A percentile compares a stretch with the other conserved stretches of the same genome.
Evolutionary conservation across 2,329 filamentous ascomycete species (phyloP).

Genomic region (Amesomyces nigricolor): DNA sequence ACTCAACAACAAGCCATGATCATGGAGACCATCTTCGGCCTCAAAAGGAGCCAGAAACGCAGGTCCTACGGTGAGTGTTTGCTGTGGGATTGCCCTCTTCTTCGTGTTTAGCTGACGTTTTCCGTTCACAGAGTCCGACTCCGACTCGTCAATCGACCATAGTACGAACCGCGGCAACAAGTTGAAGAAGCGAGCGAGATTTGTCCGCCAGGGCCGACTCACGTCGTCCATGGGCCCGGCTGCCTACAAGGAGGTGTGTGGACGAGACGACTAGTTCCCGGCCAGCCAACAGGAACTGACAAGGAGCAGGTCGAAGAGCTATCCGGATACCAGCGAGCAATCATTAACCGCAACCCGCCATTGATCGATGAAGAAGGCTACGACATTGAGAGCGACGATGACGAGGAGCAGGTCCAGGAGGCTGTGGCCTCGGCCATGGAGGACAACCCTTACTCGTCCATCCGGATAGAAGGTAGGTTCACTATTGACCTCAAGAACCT

Average conservation of each 20-base stretch:
- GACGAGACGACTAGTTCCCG: not conserved
- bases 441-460: constrained; percentile 67
- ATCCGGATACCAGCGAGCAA: constrained; percentile 64
- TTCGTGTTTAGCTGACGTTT: not conserved
- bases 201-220: constrained; percentile 64
- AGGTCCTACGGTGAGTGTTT: constrained; percentile 51
- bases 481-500: too few relatives aligned
- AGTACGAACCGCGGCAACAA: constrained; percentile 74
- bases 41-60: constrained; percentile 63
- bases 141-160: constrained; percentile 64
- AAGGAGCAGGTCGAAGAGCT: constrained; percentile 60
- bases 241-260: constrained; percentile 63
- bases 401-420: constrained; percentile 56
- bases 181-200: constrained; percentile 67
- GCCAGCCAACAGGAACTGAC: constrained; percentile 24
- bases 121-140: constrained; percentile 62
- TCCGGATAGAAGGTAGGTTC: constrained; percentile 66
- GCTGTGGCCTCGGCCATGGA: constrained; percentile 59
- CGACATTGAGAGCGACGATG: constrained; percentile 66
- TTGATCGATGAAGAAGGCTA: constrained; percentile 74
- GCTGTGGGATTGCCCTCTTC: not conserved
- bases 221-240: constrained; percentile 60
- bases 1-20: constrained; percentile 55
- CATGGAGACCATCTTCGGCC: constrained; percentile 60
- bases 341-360: constrained; percentile 68